These are phyloP conservation scores for Cucurbita pepo DNA, from an alignment of 306 rosid species.

Conservation along the genomic window DNA sequence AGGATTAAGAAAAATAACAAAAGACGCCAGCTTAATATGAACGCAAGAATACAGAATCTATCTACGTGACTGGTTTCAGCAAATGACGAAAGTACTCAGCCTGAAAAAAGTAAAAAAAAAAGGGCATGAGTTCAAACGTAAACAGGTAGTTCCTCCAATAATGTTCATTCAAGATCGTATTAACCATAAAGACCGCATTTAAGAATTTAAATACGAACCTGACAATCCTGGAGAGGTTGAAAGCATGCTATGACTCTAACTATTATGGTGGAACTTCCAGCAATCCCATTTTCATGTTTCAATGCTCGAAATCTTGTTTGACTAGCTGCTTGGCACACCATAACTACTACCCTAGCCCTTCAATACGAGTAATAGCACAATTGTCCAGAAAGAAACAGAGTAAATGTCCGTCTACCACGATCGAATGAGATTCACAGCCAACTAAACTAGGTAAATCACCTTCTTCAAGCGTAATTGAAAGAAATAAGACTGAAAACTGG, in stretches of 20 bases:
- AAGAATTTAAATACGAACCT: constrained; percentile 32
- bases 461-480: not conserved
- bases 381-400: constrained; percentile 17
- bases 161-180: not conserved
- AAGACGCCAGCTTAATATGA: constrained; percentile 46
- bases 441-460: not conserved
- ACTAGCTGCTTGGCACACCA: constrained; percentile 99
- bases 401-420: not conserved
- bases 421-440: not conserved
- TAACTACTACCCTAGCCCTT: constrained; percentile 69
- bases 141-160: not conserved
- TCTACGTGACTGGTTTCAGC: constrained; percentile 98
- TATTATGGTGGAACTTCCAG: constrained; percentile 76
- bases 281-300: constrained; percentile 87
- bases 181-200: not conserved
- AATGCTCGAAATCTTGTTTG: constrained; percentile 99
- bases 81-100: constrained; percentile 96
- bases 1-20: constrained; percentile 49
- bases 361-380: constrained; percentile 13
- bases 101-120: constrained; percentile 37
- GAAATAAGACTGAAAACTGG: not conserved
- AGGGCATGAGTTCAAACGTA: not conserved
- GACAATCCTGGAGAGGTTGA: constrained; percentile 97
- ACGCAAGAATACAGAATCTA: constrained; percentile 16
- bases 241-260: constrained; percentile 96